A percentile compares a stretch with the other conserved stretches of the same genome.
Evolutionary conservation across 768 basidiomycete genomes (phyloP).

Genomic region (Cubamyces sp.): DNA sequence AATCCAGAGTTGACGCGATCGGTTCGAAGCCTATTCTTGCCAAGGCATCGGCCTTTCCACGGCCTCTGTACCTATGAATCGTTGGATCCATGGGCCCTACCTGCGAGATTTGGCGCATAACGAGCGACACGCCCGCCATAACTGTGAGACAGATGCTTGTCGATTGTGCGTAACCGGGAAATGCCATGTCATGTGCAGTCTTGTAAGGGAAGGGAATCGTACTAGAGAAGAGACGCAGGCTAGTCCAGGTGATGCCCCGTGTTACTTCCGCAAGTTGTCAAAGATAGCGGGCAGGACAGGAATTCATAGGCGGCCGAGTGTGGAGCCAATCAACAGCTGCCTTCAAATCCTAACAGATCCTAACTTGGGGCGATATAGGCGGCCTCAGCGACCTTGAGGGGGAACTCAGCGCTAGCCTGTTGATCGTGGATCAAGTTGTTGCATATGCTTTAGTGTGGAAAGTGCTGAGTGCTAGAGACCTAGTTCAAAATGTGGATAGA

Average conservation of each 20-base stretch:
- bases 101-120: not conserved
- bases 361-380: too few species aligned
- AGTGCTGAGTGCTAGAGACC: too few species aligned
- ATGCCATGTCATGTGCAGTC: slow-evolving; percentile 10
- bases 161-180: not conserved
- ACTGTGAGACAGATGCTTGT: not conserved
- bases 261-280: not conserved
- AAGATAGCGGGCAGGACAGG: slow-evolving; percentile 6
- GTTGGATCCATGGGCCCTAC: not conserved
- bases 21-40: slow-evolving; percentile 9
- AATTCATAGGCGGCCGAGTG: not conserved
- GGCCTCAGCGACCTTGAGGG: too few species aligned
- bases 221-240: not conserved
- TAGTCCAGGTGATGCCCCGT: slow-evolving; percentile 5
- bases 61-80: not conserved
- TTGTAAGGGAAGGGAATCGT: not conserved
- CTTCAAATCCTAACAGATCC: too few species aligned
- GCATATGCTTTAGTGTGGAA: too few species aligned
- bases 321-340: not conserved
- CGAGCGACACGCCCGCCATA: not conserved
- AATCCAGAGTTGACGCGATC: not conserved
- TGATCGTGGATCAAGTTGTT: too few species aligned
- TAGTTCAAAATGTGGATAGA: too few species aligned
- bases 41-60: not conserved
- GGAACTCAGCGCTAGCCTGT: too few species aligned